Evolutionary conservation across 2,329 filamentous ascomycete genomes (phyloP), one percentile per base, ranked within the genome.

Genomic region (Meredithiella fracta): DNA sequence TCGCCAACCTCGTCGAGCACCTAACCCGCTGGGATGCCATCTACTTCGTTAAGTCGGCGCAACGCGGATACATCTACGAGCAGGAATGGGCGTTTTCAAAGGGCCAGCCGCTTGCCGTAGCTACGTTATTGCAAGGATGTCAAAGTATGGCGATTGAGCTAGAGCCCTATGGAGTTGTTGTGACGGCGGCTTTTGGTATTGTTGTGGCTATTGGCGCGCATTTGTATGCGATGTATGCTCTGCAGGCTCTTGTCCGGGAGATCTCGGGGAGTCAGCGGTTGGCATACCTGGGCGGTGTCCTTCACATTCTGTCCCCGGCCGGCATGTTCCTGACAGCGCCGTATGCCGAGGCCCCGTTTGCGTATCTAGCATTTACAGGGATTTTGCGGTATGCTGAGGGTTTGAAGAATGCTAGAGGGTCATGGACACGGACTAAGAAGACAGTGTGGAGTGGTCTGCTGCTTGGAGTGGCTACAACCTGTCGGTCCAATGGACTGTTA

Each of bases 251-350:
- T 14, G 85, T 87, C 66, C 70, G 72, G 57, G 77, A 94, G 5
- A 38, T 58, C 22, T 67, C 84, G 42, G 77, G 86, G 1, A 81
- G 91, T 59, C 65, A 85, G 22, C 50, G 40, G 31, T 26, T 56
- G 26, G 57, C 57, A 8, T 56, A 59, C 31, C 22, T 56, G 14
- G 76, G 87, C 7, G 80, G 87, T 2, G 70, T 77, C 15, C 71
- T 97, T 51, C 88, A 97, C 66, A 76, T 94, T 56, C 65, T 97
- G 51, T 92, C 86, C 0, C 91, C 92, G 0, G 92, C 86, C 0
- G 91, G 91, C 0, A 69, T 96, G 1, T 97, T 98, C 65, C 77
- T 98, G 17, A 90, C 85, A 0, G 84, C 90, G 0, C 88, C 91
- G 0, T 94, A 92, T 67, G 77, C 80, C 8, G 92, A 98, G 70